phyloP scores from a whole-genome alignment of 192 early-diverging fungal species.

The Backusella sp. region DNA sequence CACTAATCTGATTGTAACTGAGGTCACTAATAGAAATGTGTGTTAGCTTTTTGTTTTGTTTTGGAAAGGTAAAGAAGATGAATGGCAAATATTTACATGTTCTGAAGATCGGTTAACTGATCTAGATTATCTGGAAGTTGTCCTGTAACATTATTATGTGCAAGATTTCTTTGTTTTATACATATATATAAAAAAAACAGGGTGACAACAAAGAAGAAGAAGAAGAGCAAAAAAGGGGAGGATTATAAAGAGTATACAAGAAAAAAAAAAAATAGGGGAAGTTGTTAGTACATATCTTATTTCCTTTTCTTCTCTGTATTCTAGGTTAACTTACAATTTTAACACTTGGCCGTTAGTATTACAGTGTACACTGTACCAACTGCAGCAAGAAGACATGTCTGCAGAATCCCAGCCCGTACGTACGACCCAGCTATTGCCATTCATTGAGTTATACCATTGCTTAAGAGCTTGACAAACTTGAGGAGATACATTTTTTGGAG shows the following conservation, averaged over 20 bases:
- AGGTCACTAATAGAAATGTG: no score
- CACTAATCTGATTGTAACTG: no score
- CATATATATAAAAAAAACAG: not conserved
- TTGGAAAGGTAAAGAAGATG: not conserved
- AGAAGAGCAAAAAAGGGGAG: not conserved
- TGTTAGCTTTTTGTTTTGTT: not conserved
- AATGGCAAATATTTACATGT: constrained; percentile 15
- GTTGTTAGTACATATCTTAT: not conserved
- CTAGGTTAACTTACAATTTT: constrained; percentile 24
- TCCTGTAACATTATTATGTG: constrained; percentile 31
- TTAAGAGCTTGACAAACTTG: constrained; percentile 21
- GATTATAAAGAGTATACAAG: not conserved
- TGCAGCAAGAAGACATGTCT: constrained; percentile 35
- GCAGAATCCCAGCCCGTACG: constrained; percentile 25
- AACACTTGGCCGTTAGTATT: constrained; percentile 25
- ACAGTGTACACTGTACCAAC: constrained; percentile 29
- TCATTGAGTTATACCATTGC: constrained; percentile 18
- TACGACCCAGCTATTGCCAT: constrained; percentile 28
- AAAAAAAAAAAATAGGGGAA: constrained; percentile 4
- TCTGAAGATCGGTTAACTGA: constrained; percentile 19
- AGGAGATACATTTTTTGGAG: not conserved
- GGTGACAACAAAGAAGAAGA: not conserved
- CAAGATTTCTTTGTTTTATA: constrained; percentile 20
- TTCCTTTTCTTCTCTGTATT: not conserved
- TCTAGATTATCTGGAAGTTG: constrained; percentile 25